These are phyloP conservation scores for Rhizoclosmatium sp. DNA, from an alignment of 192 early-diverging fungal genomes.

Conservation along the genomic window DNA sequence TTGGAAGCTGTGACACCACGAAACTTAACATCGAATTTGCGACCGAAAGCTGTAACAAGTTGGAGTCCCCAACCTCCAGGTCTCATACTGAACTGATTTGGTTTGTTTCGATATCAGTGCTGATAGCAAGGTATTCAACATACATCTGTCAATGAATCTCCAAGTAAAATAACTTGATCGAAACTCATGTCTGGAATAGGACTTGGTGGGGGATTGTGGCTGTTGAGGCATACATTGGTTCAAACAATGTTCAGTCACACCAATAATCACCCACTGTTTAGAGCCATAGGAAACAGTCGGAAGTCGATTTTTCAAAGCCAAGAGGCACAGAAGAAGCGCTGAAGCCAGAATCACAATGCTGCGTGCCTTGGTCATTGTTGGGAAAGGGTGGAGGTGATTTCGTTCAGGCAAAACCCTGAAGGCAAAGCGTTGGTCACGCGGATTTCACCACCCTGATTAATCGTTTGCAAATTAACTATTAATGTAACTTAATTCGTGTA, in stretches of 20 bases:
- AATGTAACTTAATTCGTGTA: not conserved
- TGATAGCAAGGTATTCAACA: not conserved
- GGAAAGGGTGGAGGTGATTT: not conserved
- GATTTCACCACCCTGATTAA: not conserved
- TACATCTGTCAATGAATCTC: not conserved
- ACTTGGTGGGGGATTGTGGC: not conserved
- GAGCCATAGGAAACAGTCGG: too few species aligned
- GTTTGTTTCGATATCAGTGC: not conserved
- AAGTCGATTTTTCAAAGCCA: not conserved
- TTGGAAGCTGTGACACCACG: conserved; percentile 4
- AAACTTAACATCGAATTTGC: conserved; percentile 1
- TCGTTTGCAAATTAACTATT: not conserved
- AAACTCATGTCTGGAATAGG: conserved; percentile 1
- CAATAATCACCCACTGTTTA: too few species aligned
- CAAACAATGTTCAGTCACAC: too few species aligned
- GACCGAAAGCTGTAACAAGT: not conserved
- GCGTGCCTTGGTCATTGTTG: not conserved
- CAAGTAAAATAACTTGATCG: not conserved
- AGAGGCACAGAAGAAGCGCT: not conserved
- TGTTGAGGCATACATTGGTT: not conserved
- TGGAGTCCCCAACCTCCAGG: not conserved
- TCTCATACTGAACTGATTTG: not conserved
- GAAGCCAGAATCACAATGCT: not conserved
- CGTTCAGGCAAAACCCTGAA: not conserved
- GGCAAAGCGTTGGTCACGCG: not conserved